These are phyloP conservation scores for Toxicodendron radicans DNA, from an alignment of 345 rosid genomes.

Conservation along the genomic window DNA sequence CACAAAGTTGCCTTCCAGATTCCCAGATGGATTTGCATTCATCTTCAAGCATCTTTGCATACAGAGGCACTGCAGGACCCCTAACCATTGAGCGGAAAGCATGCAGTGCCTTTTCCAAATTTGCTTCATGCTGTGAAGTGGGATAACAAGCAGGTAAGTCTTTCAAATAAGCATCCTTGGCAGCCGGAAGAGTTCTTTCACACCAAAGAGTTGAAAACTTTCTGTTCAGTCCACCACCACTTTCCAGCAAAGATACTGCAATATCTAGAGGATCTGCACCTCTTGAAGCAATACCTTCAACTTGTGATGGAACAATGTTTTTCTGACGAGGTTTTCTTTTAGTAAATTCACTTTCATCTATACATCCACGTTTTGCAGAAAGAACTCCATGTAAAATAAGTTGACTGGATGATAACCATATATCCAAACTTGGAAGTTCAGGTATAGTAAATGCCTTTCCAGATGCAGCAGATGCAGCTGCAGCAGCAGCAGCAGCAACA, in stretches of 20 bases:
- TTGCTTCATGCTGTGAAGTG: constrained; percentile 65
- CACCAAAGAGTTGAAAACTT: constrained; percentile 78
- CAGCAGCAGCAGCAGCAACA: constrained; percentile 84
- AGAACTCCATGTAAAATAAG: constrained; percentile 54
- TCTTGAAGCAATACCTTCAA: constrained; percentile 46
- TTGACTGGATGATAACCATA: constrained; percentile 67
- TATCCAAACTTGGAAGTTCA: constrained; percentile 67
- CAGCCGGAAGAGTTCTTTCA: constrained; percentile 70
- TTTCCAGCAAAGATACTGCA: constrained; percentile 63
- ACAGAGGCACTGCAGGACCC: constrained; percentile 67
- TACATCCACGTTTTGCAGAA: constrained; percentile 47
- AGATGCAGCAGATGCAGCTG: constrained; percentile 80
- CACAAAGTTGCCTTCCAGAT: constrained; percentile 86
- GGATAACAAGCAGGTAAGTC: constrained; percentile 74
- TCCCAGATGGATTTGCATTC: constrained; percentile 77
- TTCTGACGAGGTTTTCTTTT: constrained; percentile 62
- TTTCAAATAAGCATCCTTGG: constrained; percentile 70
- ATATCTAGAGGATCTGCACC: constrained; percentile 51
- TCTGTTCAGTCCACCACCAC: constrained; percentile 62
- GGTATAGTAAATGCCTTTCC: constrained; percentile 51
- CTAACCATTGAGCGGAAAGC: constrained; percentile 72
- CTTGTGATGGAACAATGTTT: constrained; percentile 35
- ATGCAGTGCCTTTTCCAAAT: constrained; percentile 58
- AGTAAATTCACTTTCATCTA: constrained; percentile 47
- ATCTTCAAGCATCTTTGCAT: constrained; percentile 61